A percentile compares a stretch with the other conserved stretches of the same genome.
Conservation (phyloP, 1,284 basidiomycete species). For the Anthracocystis walkeri region DNA sequence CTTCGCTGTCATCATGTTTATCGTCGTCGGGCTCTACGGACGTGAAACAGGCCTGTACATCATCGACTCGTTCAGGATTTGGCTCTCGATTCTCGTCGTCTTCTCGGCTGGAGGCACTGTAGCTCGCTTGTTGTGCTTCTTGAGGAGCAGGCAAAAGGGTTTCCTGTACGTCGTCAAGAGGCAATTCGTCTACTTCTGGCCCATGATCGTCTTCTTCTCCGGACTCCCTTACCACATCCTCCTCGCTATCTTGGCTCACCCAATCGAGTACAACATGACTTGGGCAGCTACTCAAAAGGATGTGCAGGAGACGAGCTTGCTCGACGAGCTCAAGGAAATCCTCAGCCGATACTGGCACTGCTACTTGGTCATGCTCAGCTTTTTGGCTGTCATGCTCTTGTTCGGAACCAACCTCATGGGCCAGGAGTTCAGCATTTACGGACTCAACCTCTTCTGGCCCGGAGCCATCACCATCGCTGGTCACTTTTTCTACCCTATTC, state of each 20-base stretch:
- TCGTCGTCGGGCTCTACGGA: slow-evolving; percentile 77
- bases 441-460: slow-evolving; percentile 45
- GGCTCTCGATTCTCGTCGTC: slow-evolving; percentile 81
- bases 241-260: slow-evolving; percentile 80
- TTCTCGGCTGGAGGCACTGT: slow-evolving; percentile 81
- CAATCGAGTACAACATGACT: slow-evolving; percentile 85
- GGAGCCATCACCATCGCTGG: slow-evolving; percentile 19
- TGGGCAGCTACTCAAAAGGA: slow-evolving; percentile 73
- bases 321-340: slow-evolving; percentile 85
- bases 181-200: slow-evolving; percentile 81
- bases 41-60: slow-evolving; percentile 77
- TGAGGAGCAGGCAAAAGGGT: slow-evolving; percentile 78
- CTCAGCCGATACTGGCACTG: slow-evolving; percentile 55
- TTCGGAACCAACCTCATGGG: slow-evolving; percentile 75
- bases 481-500: slow-evolving; percentile 52
- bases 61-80: slow-evolving; percentile 75
- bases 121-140: slow-evolving; percentile 79
- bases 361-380: slow-evolving; percentile 74
- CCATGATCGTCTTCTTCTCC: slow-evolving; percentile 68
- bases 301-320: slow-evolving; percentile 75
- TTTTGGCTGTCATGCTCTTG: slow-evolving; percentile 76
- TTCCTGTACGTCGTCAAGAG: slow-evolving; percentile 75
- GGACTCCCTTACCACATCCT: slow-evolving; percentile 71
- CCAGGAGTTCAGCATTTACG: slow-evolving; percentile 74
- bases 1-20: slow-evolving; percentile 79